phyloP scores from a whole-genome alignment of 305 asterid genomes.

The Fraxinus ornus region DNA sequence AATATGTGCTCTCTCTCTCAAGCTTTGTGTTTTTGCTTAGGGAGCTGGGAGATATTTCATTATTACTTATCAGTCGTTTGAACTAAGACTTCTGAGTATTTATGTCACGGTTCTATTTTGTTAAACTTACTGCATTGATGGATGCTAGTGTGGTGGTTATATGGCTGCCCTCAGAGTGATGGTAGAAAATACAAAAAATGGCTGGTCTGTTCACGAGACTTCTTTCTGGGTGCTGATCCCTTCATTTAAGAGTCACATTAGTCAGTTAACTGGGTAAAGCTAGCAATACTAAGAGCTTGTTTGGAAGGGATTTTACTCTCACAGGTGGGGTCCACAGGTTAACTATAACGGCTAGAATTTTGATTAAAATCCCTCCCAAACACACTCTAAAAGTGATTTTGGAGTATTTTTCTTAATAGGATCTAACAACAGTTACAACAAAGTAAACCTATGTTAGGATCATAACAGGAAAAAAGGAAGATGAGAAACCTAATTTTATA shows the following conservation, averaged over 20 bases:
- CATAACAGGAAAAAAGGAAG: neutral
- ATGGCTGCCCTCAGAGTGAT: neutral
- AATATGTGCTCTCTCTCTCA: neutral
- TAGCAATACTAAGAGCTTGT: too few species aligned
- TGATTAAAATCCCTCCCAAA: too few species aligned
- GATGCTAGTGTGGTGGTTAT: neutral
- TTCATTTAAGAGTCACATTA: neutral
- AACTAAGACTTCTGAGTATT: neutral
- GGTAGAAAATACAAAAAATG: neutral
- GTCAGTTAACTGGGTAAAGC: neutral
- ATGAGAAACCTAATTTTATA: neutral
- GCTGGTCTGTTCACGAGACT: neutral
- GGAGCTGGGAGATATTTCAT: slow-evolving; percentile 12
- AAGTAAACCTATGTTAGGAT: neutral
- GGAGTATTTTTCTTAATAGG: neutral
- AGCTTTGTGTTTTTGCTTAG: slow-evolving; percentile 90
- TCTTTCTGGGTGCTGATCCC: slow-evolving; percentile 2
- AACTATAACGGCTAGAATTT: too few species aligned
- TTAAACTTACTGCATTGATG: neutral
- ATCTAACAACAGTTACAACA: neutral
- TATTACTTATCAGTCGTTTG: neutral
- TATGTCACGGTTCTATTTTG: neutral
- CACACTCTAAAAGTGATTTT: neutral
- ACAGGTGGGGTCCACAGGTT: too few species aligned
- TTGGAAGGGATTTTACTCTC: too few species aligned